A percentile compares a stretch with the other conserved stretches of the same genome.
phyloP scores from a whole-genome alignment of 2,329 filamentous ascomycete genomes.

The Lachnellula subtilissima region DNA sequence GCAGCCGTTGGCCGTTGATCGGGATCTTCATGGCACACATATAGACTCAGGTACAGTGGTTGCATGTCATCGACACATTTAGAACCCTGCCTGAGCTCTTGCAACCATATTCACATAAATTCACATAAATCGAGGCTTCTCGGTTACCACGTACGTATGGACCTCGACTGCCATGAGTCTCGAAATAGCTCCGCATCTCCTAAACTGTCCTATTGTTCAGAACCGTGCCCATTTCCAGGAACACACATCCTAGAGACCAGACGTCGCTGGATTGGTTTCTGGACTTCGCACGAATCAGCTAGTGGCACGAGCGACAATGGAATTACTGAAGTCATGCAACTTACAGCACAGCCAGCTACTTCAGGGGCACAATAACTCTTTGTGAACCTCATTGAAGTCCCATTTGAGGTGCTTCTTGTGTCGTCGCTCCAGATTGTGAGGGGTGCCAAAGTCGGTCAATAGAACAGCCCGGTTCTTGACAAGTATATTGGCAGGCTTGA shows the following conservation, averaged over 20 bases:
- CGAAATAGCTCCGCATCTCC: too few relatives aligned
- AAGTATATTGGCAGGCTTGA: slow-evolving; percentile 12
- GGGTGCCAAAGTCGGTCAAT: slow-evolving; percentile 12
- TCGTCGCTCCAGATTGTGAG: neutral
- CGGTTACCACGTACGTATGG: too few relatives aligned
- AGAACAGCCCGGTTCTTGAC: slow-evolving; percentile 2
- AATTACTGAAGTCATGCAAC: too few relatives aligned
- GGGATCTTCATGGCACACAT: too few relatives aligned
- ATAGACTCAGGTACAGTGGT: too few relatives aligned
- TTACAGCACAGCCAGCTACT: neutral
- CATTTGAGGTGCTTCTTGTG: slow-evolving; percentile 9
- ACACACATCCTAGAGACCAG: slow-evolving; percentile 18
- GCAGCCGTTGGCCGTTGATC: too few relatives aligned
- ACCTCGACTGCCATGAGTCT: too few relatives aligned
- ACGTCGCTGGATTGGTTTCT: slow-evolving; percentile 9
- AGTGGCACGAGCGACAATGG: too few relatives aligned
- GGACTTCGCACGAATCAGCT: neutral
- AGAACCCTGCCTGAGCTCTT: too few relatives aligned
- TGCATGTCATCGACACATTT: too few relatives aligned
- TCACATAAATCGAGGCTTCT: too few relatives aligned
- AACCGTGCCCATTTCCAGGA: slow-evolving; percentile 14
- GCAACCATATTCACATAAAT: too few relatives aligned
- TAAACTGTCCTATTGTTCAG: slow-evolving; percentile 1
- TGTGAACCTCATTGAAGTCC: neutral
- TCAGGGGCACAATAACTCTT: slow-evolving; percentile 11